Conservation (phyloP, 2,329 filamentous ascomycete genomes). For the Corinectria fuckeliana region DNA sequence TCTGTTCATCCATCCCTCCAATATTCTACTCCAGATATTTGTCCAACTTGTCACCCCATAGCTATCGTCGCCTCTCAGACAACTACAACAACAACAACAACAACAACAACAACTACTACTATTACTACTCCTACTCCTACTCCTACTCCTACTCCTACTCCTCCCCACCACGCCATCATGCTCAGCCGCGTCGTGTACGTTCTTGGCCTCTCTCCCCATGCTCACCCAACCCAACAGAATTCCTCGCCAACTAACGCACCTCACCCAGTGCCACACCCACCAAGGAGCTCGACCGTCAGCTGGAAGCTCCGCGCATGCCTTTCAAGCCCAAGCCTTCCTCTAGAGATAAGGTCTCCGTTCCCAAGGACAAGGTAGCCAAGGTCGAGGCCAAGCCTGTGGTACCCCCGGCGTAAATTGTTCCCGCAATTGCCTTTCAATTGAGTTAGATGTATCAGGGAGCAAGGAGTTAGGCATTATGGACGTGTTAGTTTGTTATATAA, state of each 20-base stretch:
- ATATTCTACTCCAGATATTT: background rate
- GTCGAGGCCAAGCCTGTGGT: constrained; percentile 4
- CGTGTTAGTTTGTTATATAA: background rate
- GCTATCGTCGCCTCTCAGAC: too few relatives aligned
- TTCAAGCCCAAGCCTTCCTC: constrained; percentile 6
- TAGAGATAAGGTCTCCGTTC: background rate
- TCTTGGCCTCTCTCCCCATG: background rate
- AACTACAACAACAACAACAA: too few relatives aligned
- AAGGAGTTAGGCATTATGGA: background rate
- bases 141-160: background rate
- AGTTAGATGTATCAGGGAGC: background rate
- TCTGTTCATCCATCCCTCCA: too few relatives aligned
- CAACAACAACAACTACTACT: background rate
- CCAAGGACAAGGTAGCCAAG: background rate
- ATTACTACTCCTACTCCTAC: background rate
- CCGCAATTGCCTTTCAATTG: background rate
- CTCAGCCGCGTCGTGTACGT: constrained; percentile 21
- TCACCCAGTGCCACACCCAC: constrained; percentile 8
- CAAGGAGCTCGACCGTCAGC: constrained; percentile 19
- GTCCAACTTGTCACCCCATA: background rate
- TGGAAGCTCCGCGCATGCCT: constrained; percentile 15
- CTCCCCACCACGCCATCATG: constrained; percentile 10
- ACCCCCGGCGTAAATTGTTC: background rate
- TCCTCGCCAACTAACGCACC: background rate
- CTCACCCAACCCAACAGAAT: background rate